A percentile compares a stretch with the other conserved stretches of the same genome.
Conservation (phyloP, 768 basidiomycete species). For the Suillus sp. region DNA sequence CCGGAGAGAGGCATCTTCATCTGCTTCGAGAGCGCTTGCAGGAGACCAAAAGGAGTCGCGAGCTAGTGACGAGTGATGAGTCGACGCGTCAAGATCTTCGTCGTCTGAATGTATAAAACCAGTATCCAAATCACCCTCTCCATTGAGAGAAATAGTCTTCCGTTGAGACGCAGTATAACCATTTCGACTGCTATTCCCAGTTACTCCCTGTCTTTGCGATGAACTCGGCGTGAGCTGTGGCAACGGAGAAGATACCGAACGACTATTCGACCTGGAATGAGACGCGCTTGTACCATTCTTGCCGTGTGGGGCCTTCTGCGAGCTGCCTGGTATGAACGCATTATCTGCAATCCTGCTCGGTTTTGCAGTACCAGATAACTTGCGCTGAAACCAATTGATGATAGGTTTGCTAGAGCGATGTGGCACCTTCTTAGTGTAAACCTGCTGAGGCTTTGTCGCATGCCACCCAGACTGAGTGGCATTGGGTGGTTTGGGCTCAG, state of each 20-base stretch:
- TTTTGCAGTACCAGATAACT: slow-evolving; percentile 71
- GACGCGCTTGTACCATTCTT: slow-evolving; percentile 17
- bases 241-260: slow-evolving; percentile 33
- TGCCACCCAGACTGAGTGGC: slow-evolving; percentile 24
- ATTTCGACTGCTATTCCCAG: slow-evolving; percentile 19
- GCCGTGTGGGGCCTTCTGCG: slow-evolving; percentile 18
- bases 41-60: slow-evolving; percentile 83
- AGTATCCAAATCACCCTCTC: slow-evolving; percentile 48
- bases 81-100: slow-evolving; percentile 48
- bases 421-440: slow-evolving; percentile 58
- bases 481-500: slow-evolving; percentile 18
- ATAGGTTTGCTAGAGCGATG: slow-evolving; percentile 81
- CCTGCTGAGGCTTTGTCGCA: slow-evolving; percentile 34
- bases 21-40: slow-evolving; percentile 75
- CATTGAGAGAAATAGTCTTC: slow-evolving; percentile 68
- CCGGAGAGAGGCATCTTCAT: slow-evolving; percentile 92
- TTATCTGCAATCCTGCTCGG: slow-evolving; percentile 49
- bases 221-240: slow-evolving; percentile 22
- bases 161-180: slow-evolving; percentile 37
- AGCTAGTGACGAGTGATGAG: slow-evolving; percentile 59
- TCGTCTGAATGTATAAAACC: slow-evolving; percentile 39
- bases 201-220: slow-evolving; percentile 30
- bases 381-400: slow-evolving; percentile 89
- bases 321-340: slow-evolving; percentile 13
- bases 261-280: slow-evolving; percentile 27